These are phyloP conservation scores for Nannizzia gypsea DNA, from an alignment of 2,329 filamentous ascomycete species.

Conservation along the genomic window DNA sequence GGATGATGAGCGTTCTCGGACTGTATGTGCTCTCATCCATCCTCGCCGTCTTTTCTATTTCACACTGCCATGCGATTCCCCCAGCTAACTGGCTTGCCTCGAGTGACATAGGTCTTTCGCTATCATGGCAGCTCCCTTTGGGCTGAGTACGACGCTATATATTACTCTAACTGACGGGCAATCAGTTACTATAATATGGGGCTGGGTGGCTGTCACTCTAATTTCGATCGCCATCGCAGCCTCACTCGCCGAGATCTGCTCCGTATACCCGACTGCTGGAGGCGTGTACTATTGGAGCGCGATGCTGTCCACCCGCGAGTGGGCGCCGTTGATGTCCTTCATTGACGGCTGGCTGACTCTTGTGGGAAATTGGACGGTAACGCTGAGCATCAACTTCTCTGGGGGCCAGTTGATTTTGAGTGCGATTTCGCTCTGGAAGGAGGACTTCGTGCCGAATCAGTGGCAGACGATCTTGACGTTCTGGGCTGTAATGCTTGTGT, in stretches of 20 bases:
- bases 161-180: conserved; percentile 58
- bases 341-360: conserved; percentile 61
- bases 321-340: conserved; percentile 56
- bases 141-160: conserved; percentile 55
- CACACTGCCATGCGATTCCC: neutral
- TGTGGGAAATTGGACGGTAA: conserved; percentile 62
- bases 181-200: conserved; percentile 57
- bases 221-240: conserved; percentile 54
- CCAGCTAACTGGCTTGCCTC: neutral
- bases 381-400: conserved; percentile 56
- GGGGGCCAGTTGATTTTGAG: conserved; percentile 59
- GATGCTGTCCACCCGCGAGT: conserved; percentile 54
- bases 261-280: conserved; percentile 55
- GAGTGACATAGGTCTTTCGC: conserved; percentile 46
- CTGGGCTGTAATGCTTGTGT: conserved; percentile 58
- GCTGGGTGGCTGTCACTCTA: conserved; percentile 54
- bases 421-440: conserved; percentile 58
- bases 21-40: conserved; percentile 30
- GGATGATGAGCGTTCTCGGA: conserved; percentile 58
- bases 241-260: conserved; percentile 57
- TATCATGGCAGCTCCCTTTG: conserved; percentile 62
- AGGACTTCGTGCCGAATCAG: conserved; percentile 53
- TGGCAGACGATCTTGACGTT: conserved; percentile 63
- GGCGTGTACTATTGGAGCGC: conserved; percentile 62
- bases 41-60: neutral